A percentile compares a stretch with the other conserved stretches of the same genome.
Conservation (phyloP, 495 filamentous ascomycete species). For the Pyronema omphalodes region DNA sequence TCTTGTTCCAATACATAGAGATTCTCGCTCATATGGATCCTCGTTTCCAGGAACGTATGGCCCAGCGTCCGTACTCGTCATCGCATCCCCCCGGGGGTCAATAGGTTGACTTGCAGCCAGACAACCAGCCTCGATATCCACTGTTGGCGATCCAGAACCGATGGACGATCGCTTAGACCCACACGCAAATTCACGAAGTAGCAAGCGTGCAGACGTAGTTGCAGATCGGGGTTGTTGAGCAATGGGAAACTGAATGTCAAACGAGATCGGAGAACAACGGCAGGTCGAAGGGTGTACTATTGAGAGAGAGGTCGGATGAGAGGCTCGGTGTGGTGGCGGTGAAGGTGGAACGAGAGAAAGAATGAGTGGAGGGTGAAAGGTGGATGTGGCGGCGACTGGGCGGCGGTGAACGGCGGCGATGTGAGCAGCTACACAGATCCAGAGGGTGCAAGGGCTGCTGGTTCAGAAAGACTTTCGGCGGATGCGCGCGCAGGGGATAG, state of each 20-base stretch:
- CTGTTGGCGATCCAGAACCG: neutral
- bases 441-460: no score
- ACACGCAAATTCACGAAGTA: neutral
- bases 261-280: neutral
- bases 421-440: no score
- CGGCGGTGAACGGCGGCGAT: no score
- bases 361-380: no score
- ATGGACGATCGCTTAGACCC: no score
- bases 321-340: no score
- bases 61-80: neutral
- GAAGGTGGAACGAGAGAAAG: no score
- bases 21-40: constrained; percentile 1
- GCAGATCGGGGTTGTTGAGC: neutral
- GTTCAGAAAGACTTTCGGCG: no score
- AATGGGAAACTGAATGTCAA: neutral
- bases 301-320: no score
- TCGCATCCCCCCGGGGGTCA: neutral
- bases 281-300: neutral
- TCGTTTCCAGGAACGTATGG: neutral
- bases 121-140: neutral
- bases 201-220: neutral
- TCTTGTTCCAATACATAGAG: neutral
- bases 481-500: no score
- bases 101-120: neutral
- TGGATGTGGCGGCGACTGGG: no score